Percentiles rank a stretch among this genome's conserved stretches.
phyloP scores from a whole-genome alignment of 441 rosid genomes.

The Arabidopsis lyrata region DNA sequence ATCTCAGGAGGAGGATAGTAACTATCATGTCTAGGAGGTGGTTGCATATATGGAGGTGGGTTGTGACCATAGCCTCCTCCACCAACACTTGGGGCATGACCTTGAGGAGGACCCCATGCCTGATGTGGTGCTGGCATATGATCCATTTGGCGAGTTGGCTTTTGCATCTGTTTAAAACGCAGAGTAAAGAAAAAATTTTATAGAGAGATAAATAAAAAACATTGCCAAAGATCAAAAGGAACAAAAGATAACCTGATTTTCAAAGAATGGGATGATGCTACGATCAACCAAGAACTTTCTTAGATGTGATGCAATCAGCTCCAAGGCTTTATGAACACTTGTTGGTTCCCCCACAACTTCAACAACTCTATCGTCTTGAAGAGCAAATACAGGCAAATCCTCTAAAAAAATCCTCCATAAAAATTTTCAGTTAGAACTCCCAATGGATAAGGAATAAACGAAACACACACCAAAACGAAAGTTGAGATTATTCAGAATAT shows the following conservation, averaged over 20 bases:
- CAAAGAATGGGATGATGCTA: conserved; percentile 86
- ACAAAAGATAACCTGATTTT: conserved; percentile 66
- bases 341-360: conserved; percentile 87
- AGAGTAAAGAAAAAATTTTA: conserved; percentile 23
- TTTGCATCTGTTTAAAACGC: conserved; percentile 72
- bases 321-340: conserved; percentile 89
- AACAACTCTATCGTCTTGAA: conserved; percentile 97
- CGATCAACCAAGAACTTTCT: conserved; percentile 97
- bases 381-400: conserved; percentile 90
- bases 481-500: neutral
- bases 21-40: conserved; percentile 76
- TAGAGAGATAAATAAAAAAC: neutral
- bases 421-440: conserved; percentile 27
- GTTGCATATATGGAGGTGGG: conserved; percentile 84
- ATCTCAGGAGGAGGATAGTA: conserved; percentile 79
- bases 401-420: conserved; percentile 56
- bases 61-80: conserved; percentile 82
- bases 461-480: conserved; percentile 2
- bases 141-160: conserved; percentile 75
- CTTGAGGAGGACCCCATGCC: conserved; percentile 93
- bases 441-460: neutral
- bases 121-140: conserved; percentile 93
- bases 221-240: neutral
- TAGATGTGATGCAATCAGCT: conserved; percentile 92
- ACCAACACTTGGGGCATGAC: conserved; percentile 71